Base-by-base conservation (phyloP, 2,329 filamentous ascomycete genomes). In the Fusarium haematococcum region DNA sequence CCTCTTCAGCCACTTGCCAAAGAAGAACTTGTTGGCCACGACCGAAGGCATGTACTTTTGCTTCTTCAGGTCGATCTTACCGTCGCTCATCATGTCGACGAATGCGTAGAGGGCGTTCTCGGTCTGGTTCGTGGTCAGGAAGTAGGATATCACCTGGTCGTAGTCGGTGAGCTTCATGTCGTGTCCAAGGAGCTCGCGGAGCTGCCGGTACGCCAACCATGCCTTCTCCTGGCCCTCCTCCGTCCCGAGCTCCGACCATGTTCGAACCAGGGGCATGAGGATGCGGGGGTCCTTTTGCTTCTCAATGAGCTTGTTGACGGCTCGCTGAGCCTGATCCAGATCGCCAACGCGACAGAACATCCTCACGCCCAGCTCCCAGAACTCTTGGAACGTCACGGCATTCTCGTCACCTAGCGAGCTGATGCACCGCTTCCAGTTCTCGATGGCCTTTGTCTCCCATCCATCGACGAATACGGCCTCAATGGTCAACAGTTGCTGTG, bases 1-100 rank as follows among this genome's bases (percentile, higher is more conserved):
- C 59, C 93, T 91, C 82, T 96, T 96, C 79, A 97, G 88, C 95
- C 95, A 98, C 77, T 94, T 95, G 37, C 92, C 93, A 75, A 95
- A 93, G 82, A 98, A 94, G 82, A 95, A 96, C 72, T 92, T 91
- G 81, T 97, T 97, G 59, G 85, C 86, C 43, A 91, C 82, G 10
- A 85, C 82, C 1, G 85, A 84, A 1, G 89, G 88, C 65, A 90
- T 82, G 20, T 80, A 77, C 60, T 82, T 82, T 67, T 82, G 80
- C 67, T 84, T 84, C 61, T 83, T 84, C 58, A 89, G 78, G 66
- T 89, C 85, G 63, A 90, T 81, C 52, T 85, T 80, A 6, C 88
- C 88, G 5, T 89, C 88, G 67, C 91, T 90, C 91, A 97, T 95
- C 95, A 98, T 97, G 80, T 98, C 94, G 75, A 93, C 94, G 81